These are phyloP conservation scores for Aspergillus uvarum DNA, from an alignment of 2,329 filamentous ascomycete genomes.

Conservation along the genomic window DNA sequence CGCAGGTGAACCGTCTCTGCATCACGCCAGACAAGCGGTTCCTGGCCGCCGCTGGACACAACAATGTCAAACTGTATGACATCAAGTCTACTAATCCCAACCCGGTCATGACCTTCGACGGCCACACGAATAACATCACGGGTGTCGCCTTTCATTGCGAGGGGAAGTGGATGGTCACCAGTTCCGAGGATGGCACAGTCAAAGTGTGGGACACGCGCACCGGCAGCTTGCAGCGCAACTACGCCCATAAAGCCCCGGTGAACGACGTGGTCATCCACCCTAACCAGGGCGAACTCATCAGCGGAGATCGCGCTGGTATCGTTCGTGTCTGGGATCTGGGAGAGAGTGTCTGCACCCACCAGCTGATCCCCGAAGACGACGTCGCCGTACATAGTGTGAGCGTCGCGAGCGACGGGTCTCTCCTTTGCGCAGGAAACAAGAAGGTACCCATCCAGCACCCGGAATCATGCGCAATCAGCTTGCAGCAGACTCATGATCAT, in stretches of 20 bases:
- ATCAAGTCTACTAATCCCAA: constrained; percentile 98
- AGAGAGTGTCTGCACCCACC: constrained; percentile 95
- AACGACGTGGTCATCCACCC: constrained; percentile 99
- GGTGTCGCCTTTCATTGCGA: constrained; percentile 98
- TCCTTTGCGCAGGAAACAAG: constrained; percentile 92
- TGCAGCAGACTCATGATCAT: neutral
- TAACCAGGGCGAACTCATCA: constrained; percentile 97
- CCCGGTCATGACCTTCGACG: constrained; percentile 88
- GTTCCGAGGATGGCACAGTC: constrained; percentile 92
- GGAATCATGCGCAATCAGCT: neutral
- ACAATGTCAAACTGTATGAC: constrained; percentile 95
- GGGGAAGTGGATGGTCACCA: constrained; percentile 99
- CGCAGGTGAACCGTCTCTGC: constrained; percentile 95
- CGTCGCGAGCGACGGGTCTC: constrained; percentile 87
- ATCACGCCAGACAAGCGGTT: constrained; percentile 98
- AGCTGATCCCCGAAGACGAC: constrained; percentile 94
- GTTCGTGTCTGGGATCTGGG: constrained; percentile 95
- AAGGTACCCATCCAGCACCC: constrained; percentile 53
- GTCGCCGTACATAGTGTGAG: constrained; percentile 92
- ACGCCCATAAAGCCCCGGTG: constrained; percentile 81
- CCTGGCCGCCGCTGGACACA: constrained; percentile 76
- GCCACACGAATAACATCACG: constrained; percentile 93
- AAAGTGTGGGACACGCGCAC: constrained; percentile 95
- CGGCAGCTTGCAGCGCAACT: constrained; percentile 86
- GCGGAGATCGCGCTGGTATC: constrained; percentile 88